Percentiles rank a stretch among this genome's conserved stretches.
Conservation (phyloP, 2,329 filamentous ascomycete species). For the Didymella glomerata region DNA sequence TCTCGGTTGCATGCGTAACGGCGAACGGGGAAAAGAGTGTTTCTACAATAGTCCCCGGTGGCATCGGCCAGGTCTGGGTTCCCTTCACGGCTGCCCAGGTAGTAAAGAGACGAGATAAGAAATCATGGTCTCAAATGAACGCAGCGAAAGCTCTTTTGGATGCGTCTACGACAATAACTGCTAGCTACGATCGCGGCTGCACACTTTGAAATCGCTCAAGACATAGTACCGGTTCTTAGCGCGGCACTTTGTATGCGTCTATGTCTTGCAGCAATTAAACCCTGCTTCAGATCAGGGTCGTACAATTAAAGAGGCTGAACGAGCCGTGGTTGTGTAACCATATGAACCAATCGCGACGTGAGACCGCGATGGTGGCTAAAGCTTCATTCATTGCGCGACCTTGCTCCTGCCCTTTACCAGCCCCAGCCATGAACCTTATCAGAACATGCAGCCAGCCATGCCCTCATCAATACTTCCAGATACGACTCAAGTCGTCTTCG, state of each 20-base stretch:
- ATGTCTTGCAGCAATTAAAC: conserved; percentile 17
- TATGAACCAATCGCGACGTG: conserved; percentile 2
- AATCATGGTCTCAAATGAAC: conserved; percentile 4
- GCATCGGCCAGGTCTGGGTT: not conserved
- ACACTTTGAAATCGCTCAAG: conserved; percentile 1
- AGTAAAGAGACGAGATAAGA: conserved; percentile 7
- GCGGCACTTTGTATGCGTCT: conserved; percentile 1
- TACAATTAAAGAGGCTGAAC: conserved; percentile 20
- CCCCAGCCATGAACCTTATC: conserved; percentile 6
- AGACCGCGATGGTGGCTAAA: conserved; percentile 1
- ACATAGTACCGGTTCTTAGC: not conserved
- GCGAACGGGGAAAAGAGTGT: no score
- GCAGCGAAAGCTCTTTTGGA: conserved; percentile 7
- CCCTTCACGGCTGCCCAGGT: conserved; percentile 12
- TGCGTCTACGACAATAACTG: conserved; percentile 8
- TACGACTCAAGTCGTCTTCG: conserved; percentile 12
- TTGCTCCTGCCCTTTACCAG: conserved; percentile 17
- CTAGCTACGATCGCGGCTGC: not conserved
- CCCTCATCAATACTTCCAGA: conserved; percentile 11
- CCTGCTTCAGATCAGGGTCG: conserved; percentile 10
- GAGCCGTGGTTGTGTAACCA: conserved; percentile 10
- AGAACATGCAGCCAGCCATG: conserved; percentile 13
- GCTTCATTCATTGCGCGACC: conserved; percentile 19
- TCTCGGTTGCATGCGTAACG: no score
- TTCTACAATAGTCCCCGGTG: conserved; percentile 2